Percentiles rank a stretch among this genome's conserved stretches.
phyloP scores from a whole-genome alignment of 805 yeast species.

The Hanseniaspora mollemarum region DNA sequence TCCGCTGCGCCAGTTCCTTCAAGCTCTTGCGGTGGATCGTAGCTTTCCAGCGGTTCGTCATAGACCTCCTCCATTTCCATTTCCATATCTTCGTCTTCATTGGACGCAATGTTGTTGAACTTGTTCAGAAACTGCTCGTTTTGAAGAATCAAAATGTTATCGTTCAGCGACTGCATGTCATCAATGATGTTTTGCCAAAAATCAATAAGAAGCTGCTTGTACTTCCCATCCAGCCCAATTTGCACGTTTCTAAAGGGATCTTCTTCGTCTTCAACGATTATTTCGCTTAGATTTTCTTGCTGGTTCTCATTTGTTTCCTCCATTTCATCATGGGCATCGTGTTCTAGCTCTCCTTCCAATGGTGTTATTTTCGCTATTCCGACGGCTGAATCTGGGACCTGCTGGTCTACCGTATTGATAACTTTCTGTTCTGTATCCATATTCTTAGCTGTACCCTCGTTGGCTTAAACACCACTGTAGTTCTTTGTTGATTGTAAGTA shows the following conservation, averaged over 20 bases:
- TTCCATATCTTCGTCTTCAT: background rate
- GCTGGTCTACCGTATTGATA: background rate
- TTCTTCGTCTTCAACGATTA: conserved; percentile 29
- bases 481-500: background rate
- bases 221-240: conserved; percentile 74
- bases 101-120: background rate
- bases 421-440: background rate
- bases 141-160: conserved; percentile 28
- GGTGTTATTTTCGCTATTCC: background rate
- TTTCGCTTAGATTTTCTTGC: conserved; percentile 25
- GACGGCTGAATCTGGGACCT: background rate
- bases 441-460: background rate
- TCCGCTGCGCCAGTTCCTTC: too few species aligned
- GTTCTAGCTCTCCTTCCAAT: background rate
- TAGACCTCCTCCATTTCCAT: background rate
- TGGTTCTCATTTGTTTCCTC: conserved; percentile 16
- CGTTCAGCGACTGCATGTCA: conserved; percentile 45
- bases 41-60: background rate
- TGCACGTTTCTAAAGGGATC: conserved; percentile 79
- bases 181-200: conserved; percentile 97
- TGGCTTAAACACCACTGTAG: background rate
- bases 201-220: conserved; percentile 81
- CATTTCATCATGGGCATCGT: background rate
- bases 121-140: conserved; percentile 5
- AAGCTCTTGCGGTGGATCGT: too few species aligned